Conservation (phyloP, 768 basidiomycete genomes). For the Mycena haematopus region DNA sequence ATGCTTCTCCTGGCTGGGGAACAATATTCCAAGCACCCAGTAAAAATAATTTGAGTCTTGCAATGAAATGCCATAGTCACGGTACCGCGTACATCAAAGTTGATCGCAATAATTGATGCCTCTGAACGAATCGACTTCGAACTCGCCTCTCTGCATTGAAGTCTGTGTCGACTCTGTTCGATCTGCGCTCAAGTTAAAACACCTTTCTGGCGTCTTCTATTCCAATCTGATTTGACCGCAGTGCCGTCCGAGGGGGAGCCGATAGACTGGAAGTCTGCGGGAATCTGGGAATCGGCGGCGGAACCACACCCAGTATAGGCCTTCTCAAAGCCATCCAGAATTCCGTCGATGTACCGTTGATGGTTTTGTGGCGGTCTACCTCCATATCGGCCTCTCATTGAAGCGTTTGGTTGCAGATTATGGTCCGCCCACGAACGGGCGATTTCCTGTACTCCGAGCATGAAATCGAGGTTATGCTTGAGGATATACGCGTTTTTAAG, state of each 20-base stretch:
- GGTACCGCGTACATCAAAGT: constrained; percentile 1
- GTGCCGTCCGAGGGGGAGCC: constrained; percentile 75
- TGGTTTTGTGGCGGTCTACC: constrained; percentile 53
- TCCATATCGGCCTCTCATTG: constrained; percentile 1
- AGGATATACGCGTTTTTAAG: constrained; percentile 72
- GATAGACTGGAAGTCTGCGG: constrained; percentile 80
- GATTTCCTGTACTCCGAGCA: constrained; percentile 76
- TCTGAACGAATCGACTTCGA: no score
- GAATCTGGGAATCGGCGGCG: constrained; percentile 76
- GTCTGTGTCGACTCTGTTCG: constrained; percentile 82
- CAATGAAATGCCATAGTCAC: no score
- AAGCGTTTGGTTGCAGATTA: constrained; percentile 52
- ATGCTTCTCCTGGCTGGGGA: no score
- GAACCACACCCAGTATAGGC: constrained; percentile 83
- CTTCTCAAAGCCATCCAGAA: constrained; percentile 64
- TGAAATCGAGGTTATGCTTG: constrained; percentile 76
- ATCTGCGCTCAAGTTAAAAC: constrained; percentile 68
- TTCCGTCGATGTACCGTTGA: constrained; percentile 60
- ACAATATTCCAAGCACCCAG: no score
- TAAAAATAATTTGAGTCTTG: no score
- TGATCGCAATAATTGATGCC: no score
- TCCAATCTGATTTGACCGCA: constrained; percentile 37
- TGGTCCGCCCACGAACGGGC: constrained; percentile 82
- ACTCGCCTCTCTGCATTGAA: constrained; percentile 45
- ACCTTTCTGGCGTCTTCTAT: not conserved